Evolutionary conservation across 805 yeast genomes (phyloP).

Genomic region (Myxozyma nipponensis): DNA sequence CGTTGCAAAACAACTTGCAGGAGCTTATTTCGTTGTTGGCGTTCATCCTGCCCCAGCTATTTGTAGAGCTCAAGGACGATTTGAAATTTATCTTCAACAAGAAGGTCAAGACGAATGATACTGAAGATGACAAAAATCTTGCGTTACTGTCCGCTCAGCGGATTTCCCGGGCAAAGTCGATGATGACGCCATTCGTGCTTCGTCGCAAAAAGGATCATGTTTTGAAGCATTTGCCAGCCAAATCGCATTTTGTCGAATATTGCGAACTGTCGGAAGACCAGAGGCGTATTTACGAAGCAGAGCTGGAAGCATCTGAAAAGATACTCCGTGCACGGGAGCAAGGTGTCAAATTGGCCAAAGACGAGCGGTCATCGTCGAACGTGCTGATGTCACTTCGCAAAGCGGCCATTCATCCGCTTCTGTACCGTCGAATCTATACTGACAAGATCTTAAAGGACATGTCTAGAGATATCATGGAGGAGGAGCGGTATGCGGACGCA

Average conservation of each 20-base stretch:
- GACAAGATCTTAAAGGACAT: constrained; percentile 56
- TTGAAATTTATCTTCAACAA: constrained; percentile 80
- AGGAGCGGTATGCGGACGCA: constrained; percentile 73
- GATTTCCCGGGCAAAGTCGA: constrained; percentile 84
- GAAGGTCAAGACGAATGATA: constrained; percentile 62
- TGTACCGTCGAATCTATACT: constrained; percentile 64
- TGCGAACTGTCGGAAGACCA: constrained; percentile 63
- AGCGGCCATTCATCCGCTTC: constrained; percentile 86
- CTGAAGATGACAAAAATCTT: constrained; percentile 48
- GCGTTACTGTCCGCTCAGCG: constrained; percentile 89
- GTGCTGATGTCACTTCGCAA: constrained; percentile 85
- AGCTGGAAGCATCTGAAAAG: constrained; percentile 44
- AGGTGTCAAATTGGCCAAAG: constrained; percentile 31
- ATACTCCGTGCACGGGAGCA: constrained; percentile 33
- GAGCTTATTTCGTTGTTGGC: constrained; percentile 88
- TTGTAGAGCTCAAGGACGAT: constrained; percentile 77
- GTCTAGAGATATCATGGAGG: constrained; percentile 76
- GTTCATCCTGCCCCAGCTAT: constrained; percentile 80
- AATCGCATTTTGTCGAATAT: constrained; percentile 56
- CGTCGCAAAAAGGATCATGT: constrained; percentile 92
- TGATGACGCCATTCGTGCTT: constrained; percentile 97
- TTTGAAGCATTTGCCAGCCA: constrained; percentile 79
- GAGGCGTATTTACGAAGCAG: constrained; percentile 54
- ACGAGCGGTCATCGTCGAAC: constrained; percentile 54
- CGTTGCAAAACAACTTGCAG: constrained; percentile 85